These are phyloP conservation scores for Haplosporangium sp. DNA, from an alignment of 371 early-diverging fungal genomes.

Conservation along the genomic window DNA sequence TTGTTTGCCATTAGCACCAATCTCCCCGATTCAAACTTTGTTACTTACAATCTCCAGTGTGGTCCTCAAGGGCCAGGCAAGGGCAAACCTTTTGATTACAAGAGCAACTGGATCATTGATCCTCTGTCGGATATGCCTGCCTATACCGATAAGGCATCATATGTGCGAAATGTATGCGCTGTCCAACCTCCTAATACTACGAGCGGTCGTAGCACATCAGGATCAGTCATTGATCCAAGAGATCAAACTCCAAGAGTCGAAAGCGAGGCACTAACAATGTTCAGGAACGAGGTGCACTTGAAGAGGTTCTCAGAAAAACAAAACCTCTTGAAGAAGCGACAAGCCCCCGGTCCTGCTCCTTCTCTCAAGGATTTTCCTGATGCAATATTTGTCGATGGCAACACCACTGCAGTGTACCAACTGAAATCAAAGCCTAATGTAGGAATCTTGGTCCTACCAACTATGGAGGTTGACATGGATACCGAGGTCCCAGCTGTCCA, in stretches of 20 bases:
- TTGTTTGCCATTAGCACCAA: conserved; percentile 1
- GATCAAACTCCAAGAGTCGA: background rate
- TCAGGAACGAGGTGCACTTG: background rate
- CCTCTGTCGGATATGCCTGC: background rate
- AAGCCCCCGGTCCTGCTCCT: background rate
- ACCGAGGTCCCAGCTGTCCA: conserved; percentile 15
- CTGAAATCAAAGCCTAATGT: conserved; percentile 27
- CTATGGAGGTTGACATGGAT: background rate
- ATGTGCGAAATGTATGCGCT: conserved; percentile 16
- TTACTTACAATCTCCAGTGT: conserved; percentile 21
- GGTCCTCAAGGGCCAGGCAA: background rate
- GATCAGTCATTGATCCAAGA: background rate
- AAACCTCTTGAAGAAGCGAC: conserved; percentile 3
- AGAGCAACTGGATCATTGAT: background rate
- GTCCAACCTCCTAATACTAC: background rate
- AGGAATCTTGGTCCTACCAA: conserved; percentile 19
- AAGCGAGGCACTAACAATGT: background rate
- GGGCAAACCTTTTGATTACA: background rate
- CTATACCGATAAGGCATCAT: conserved; percentile 19
- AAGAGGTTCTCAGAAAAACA: background rate
- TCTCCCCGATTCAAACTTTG: conserved; percentile 7
- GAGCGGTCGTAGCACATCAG: background rate
- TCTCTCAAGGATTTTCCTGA: conserved; percentile 9
- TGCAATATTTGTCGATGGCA: conserved; percentile 18
- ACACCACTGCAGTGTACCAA: conserved; percentile 29